A percentile compares a stretch with the other conserved stretches of the same genome.
phyloP scores from a whole-genome alignment of 345 rosid species.

The Eucalyptus marginata region DNA sequence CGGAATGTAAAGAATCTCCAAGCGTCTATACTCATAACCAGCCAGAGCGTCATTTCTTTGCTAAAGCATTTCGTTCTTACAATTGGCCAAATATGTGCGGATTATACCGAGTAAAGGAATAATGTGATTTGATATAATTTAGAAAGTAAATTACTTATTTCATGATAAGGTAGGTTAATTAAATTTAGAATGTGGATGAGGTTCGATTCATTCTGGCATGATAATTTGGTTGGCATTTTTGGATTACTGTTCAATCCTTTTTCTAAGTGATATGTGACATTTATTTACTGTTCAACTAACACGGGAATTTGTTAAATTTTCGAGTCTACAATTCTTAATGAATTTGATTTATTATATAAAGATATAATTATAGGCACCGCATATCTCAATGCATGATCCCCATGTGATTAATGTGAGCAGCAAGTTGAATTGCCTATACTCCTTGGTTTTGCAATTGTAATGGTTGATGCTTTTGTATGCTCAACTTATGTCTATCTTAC shows the following conservation, averaged over 20 bases:
- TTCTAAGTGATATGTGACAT: neutral
- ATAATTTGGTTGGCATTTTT: neutral
- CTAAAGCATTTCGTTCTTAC: neutral
- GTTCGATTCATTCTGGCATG: neutral
- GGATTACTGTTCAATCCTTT: neutral
- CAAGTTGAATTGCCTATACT: neutral
- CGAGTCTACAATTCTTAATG: rapidly evolving
- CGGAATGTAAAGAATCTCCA: neutral
- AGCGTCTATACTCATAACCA: neutral
- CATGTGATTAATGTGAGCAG: rapidly evolving
- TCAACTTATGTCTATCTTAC: rapidly evolving
- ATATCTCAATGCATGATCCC: neutral
- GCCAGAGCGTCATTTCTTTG: neutral
- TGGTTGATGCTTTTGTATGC: neutral
- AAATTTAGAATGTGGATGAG: neutral
- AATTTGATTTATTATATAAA: neutral
- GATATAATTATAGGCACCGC: rapidly evolving
- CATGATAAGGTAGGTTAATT: neutral
- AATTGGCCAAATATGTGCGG: neutral
- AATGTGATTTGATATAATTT: neutral
- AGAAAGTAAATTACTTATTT: neutral
- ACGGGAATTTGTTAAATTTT: neutral
- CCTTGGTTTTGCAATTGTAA: neutral
- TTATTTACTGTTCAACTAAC: neutral
- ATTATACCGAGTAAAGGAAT: neutral